Evolutionary conservation across 2,329 filamentous ascomycete genomes (phyloP), one percentile per base, ranked within the genome.

Genomic region (Hypoxylon sp.): DNA sequence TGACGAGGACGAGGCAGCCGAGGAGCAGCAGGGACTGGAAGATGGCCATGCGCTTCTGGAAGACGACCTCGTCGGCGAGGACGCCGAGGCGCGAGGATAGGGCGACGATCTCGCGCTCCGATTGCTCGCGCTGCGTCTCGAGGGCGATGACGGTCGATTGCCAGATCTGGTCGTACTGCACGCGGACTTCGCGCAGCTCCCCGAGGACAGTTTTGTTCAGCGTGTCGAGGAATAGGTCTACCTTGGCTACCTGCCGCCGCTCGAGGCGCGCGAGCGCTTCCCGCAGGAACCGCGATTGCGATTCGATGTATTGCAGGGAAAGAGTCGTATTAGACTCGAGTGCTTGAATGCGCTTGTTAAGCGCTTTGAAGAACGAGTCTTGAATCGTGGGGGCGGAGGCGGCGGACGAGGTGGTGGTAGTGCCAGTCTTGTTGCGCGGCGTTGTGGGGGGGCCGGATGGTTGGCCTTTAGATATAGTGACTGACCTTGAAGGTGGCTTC

Each of bases 331-430:
- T 99, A 14, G 93, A 89, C 80, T 99, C 96, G 6, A 98, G 89
- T 74, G 94, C 90, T 71, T 95, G 93, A 3, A 99, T 86, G 1
- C 96, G 92, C 80, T 98, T 98, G 70, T 94, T 94, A 8, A 98
- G 91, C 3, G 94, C 93, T 79, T 98, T 98, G 86, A 98, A 99
- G 81, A 99, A 98, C 1, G 93, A 96, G 78, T 99, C 96, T 79
- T 99, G 96, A 0, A 97, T 96, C 0, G 94, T 94, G 1, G 95
- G 94, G 0, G 90, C 88, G 1, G 91, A 81, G 1, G 86, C 80
- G 6, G 85, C 78, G 1, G 84, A 76, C 8, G 84, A 81, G 26
- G 81, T 73, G 26, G 80, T 72, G 53, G 79, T 83, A 74, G 73
- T 82, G n/a, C 53, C 53, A 62, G 80, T 82, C 67, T 78, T 79